Base-by-base conservation (phyloP, 2,329 filamentous ascomycete genomes). In the Zymoseptoria tritici region DNA sequence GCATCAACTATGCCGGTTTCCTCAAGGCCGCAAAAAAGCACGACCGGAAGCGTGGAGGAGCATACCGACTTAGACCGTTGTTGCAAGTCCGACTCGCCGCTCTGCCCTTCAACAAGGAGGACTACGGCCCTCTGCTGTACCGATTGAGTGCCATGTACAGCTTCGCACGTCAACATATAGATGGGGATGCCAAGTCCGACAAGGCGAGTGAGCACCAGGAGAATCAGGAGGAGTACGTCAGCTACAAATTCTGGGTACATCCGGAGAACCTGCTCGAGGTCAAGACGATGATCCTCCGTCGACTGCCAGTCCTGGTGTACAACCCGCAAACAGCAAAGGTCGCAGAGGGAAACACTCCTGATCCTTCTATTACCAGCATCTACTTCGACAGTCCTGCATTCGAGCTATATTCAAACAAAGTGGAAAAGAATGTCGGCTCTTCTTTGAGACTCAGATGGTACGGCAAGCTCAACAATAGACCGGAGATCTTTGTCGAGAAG, bases 21-120 rank as follows among this genome's bases (percentile, higher is more conserved):
- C 83, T 97, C 72, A 99, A 99, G 81, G 96, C 96, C 54, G 91
- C 91, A 59, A 99, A 99, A 85, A 99, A 99, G 79, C 94, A 99
- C 77, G 94, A 99, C 76, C 89, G 94, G 66, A 95, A 93, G 78
- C 84, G 93, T 66, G 92, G 92, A 58, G 83, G 86, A 66, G 83
- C 86, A 57, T 97, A 97, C 79, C 90, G 88, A 73, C 89, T 97
- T 67, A 86, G 91, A 22, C 92, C 94, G 26, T 86, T 97, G 79
- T 86, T 97, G 76, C 90, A 96, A 77, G 88, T 96, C 69, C 89
- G 90, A 69, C 78, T 99, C 69, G 85, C 90, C n/a, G 85, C 91
- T 65, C 82, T 92, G 62, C 91, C 93, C 11, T 96, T 99, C 81
- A 96, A 97, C 77, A 93, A 90, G 60, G 94, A 97, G 74, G 90